A percentile compares a stretch with the other conserved stretches of the same genome.
These are phyloP conservation scores for Hypoxylon sp. DNA, from an alignment of 2,329 filamentous ascomycete genomes.

Conservation along the genomic window DNA sequence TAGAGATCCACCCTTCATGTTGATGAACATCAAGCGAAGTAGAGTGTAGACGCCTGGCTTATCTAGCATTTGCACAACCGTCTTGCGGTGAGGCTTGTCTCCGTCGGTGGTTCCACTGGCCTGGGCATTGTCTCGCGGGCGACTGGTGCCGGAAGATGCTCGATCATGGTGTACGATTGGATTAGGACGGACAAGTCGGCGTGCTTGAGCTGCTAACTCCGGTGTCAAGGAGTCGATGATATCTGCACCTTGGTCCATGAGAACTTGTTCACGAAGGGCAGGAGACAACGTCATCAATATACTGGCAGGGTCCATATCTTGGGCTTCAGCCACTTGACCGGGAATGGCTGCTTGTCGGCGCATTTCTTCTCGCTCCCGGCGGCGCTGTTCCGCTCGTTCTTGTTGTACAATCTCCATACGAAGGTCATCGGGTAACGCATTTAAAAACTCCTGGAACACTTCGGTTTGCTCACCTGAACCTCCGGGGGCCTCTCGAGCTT, in stretches of 20 bases:
- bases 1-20: slow-evolving; percentile 84
- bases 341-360: slow-evolving; percentile 75
- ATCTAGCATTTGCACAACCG: slow-evolving; percentile 96
- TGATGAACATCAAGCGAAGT: slow-evolving; percentile 97
- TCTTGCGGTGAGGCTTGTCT: slow-evolving; percentile 80
- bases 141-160: slow-evolving; percentile 57
- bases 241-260: slow-evolving; percentile 93
- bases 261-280: slow-evolving; percentile 84
- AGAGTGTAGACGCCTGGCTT: slow-evolving; percentile 96
- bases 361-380: slow-evolving; percentile 86
- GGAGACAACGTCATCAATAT: slow-evolving; percentile 93
- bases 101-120: slow-evolving; percentile 50
- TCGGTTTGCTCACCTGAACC: slow-evolving; percentile 82
- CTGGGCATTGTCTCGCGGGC: slow-evolving; percentile 46
- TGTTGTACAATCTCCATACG: slow-evolving; percentile 91
- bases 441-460: slow-evolving; percentile 93
- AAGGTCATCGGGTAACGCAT: slow-evolving; percentile 91
- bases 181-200: slow-evolving; percentile 70
- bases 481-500: slow-evolving; percentile 77
- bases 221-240: slow-evolving; percentile 87
- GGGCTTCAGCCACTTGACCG: slow-evolving; percentile 65
- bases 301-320: slow-evolving; percentile 91
- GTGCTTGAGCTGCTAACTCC: slow-evolving; percentile 88
- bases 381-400: slow-evolving; percentile 89
- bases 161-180: slow-evolving; percentile 57